These are phyloP conservation scores for Boletus tylopilopsis DNA, from an alignment of 768 basidiomycete species.

Conservation along the genomic window DNA sequence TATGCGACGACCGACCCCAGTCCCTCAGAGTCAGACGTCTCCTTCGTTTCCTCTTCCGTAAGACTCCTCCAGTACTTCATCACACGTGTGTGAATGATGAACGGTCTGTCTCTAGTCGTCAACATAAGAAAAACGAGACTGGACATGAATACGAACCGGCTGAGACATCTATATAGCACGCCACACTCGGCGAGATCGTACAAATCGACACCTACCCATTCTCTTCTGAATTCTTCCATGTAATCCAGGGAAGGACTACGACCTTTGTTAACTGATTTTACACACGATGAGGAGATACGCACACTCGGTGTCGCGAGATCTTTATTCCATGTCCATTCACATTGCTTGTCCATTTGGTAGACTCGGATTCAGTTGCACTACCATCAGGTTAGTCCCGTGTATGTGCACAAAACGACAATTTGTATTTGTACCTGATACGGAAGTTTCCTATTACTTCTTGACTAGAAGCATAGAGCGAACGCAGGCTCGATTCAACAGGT, in stretches of 20 bases:
- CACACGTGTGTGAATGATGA: background rate
- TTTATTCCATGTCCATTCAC: background rate
- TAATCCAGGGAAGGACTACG: conserved; percentile 6
- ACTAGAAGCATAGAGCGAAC: background rate
- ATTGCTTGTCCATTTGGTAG: background rate
- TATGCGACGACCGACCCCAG: background rate
- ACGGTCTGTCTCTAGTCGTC: too few species aligned
- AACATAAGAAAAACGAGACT: background rate
- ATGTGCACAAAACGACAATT: too few species aligned
- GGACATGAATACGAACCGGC: conserved; percentile 5
- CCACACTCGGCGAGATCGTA: conserved; percentile 8
- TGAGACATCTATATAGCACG: background rate
- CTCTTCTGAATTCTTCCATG: background rate
- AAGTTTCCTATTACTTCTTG: background rate
- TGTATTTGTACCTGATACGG: too few species aligned
- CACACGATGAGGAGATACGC: background rate
- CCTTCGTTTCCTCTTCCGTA: background rate
- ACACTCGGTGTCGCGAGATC: background rate
- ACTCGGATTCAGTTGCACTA: conserved; percentile 1
- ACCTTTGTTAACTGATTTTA: background rate
- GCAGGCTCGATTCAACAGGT: too few species aligned
- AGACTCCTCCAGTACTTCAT: background rate
- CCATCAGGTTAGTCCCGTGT: background rate
- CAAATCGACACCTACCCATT: background rate
- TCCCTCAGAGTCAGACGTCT: too few species aligned